Conservation (phyloP, 169 alveolate genomes). For the Plasmodium gonderi region DNA sequence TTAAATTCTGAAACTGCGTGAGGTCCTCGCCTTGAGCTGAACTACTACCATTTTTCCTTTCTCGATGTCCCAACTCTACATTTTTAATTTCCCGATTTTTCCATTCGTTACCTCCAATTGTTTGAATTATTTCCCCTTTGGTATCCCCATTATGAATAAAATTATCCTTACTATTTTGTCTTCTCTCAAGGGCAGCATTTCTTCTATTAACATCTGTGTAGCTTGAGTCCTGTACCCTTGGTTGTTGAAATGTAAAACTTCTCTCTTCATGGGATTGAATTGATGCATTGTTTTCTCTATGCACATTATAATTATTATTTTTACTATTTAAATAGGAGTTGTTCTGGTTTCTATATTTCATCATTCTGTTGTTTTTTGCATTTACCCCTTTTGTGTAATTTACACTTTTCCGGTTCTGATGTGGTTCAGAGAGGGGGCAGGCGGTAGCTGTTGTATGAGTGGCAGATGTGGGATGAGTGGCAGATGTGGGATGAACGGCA, state of each 20-base stretch:
- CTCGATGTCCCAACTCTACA: not conserved
- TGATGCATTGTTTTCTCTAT: not conserved
- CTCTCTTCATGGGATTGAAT: not conserved
- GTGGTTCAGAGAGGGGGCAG: too few relatives aligned
- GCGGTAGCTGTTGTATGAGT: too few relatives aligned
- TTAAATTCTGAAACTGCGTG: conserved; percentile 44
- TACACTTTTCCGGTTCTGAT: not conserved
- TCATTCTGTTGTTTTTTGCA: not conserved
- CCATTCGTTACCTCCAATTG: too few relatives aligned
- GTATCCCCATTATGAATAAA: too few relatives aligned
- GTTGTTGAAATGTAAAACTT: not conserved
- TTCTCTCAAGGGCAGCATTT: not conserved
- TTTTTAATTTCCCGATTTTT: not conserved
- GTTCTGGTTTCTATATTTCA: not conserved
- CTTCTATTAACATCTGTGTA: not conserved
- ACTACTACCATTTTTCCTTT: too few relatives aligned
- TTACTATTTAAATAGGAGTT: not conserved
- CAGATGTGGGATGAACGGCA: too few relatives aligned
- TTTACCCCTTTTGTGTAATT: not conserved
- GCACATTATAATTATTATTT: not conserved
- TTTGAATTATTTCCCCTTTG: not conserved
- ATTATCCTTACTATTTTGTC: too few relatives aligned
- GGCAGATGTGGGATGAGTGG: too few relatives aligned
- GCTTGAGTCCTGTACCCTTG: not conserved
- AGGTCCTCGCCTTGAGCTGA: conserved; percentile 4